These are phyloP conservation scores for Entomortierella parvispora DNA, from an alignment of 192 early-diverging fungal species.

Conservation along the genomic window DNA sequence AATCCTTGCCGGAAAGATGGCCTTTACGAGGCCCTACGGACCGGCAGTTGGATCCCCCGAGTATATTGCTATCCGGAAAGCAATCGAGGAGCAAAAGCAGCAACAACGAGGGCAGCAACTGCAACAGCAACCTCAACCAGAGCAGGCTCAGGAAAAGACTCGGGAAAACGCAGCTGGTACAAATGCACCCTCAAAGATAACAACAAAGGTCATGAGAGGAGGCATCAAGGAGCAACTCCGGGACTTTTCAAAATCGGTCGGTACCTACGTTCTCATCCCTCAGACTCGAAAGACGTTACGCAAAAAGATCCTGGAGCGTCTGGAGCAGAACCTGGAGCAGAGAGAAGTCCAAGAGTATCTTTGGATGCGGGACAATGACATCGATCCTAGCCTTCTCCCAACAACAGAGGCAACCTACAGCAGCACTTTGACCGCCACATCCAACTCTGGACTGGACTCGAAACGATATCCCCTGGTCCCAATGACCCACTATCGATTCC, in stretches of 20 bases:
- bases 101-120: neutral
- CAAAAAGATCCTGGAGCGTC: conserved; percentile 35
- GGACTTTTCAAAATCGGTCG: conserved; percentile 41
- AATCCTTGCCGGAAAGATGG: conserved; percentile 47
- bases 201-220: conserved; percentile 5
- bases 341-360: conserved; percentile 34
- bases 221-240: conserved; percentile 28
- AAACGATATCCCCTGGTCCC: conserved; percentile 36
- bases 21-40: conserved; percentile 19
- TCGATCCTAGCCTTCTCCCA: conserved; percentile 7
- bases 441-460: neutral
- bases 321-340: conserved; percentile 35
- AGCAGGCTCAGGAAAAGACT: neutral
- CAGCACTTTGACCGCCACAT: neutral
- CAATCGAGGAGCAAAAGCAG: conserved; percentile 4
- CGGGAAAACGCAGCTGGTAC: too few species aligned
- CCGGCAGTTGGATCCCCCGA: conserved; percentile 7
- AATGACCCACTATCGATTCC: conserved; percentile 42
- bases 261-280: conserved; percentile 37
- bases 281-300: conserved; percentile 33
- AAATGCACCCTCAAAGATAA: neutral
- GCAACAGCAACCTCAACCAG: neutral
- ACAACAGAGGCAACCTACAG: neutral
- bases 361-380: conserved; percentile 38
- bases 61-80: conserved; percentile 9